Evolutionary conservation across 2,329 filamentous ascomycete genomes (phyloP).

Genomic region (Nemania abortiva): DNA sequence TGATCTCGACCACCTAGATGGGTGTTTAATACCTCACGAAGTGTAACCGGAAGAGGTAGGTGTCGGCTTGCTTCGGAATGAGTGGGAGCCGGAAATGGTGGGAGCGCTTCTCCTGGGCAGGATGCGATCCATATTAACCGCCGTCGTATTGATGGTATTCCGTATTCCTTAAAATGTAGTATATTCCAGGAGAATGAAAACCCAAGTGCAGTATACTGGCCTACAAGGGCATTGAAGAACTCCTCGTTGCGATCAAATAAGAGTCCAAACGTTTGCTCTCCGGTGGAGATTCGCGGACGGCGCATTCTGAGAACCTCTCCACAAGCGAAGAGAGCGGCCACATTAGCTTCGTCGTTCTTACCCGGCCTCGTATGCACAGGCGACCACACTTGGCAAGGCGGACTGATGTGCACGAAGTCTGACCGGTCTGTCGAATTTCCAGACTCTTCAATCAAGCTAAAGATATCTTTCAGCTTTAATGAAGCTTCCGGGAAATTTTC

Average conservation of each 20-base stretch:
- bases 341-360: conserved; percentile 73
- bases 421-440: conserved; percentile 56
- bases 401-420: conserved; percentile 78
- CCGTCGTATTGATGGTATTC: conserved; percentile 60
- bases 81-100: conserved; percentile 72
- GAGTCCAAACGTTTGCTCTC: conserved; percentile 82
- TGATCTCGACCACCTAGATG: not conserved
- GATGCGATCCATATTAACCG: conserved; percentile 68
- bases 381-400: conserved; percentile 81
- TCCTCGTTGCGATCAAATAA: conserved; percentile 60
- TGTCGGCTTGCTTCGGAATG: conserved; percentile 55
- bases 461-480: conserved; percentile 60
- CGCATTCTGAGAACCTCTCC: conserved; percentile 65
- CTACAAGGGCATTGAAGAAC: conserved; percentile 69
- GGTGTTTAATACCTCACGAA: conserved; percentile 56
- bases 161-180: conserved; percentile 63
- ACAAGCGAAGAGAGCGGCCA: conserved; percentile 65
- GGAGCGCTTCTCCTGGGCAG: conserved; percentile 76
- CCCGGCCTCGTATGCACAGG: conserved; percentile 72
- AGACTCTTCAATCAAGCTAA: conserved; percentile 58
- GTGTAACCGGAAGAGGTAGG: conserved; percentile 57
- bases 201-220: conserved; percentile 70
- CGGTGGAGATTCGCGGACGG: conserved; percentile 75
- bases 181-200: conserved; percentile 78
- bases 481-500: conserved; percentile 66